Percentiles rank a stretch among this genome's conserved stretches.
Evolutionary conservation across 164 flowering plant species (phyloP).

Genomic region (Annona cherimola): DNA sequence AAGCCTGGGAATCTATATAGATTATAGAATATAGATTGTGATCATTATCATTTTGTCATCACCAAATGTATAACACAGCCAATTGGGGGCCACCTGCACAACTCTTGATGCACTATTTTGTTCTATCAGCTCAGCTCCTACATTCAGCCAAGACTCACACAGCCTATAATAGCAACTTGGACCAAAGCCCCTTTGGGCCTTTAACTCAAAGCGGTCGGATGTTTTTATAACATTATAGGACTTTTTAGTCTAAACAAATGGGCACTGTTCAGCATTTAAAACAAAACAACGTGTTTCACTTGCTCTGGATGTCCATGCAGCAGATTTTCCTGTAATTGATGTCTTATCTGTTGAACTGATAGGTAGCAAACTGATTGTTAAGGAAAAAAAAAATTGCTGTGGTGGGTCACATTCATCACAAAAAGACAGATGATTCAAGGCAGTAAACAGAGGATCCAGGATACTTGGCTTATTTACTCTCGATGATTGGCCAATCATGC

Average conservation of each 20-base stretch:
- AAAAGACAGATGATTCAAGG: background rate
- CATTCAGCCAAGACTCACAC: too few relatives aligned
- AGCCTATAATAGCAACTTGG: too few relatives aligned
- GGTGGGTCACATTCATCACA: background rate
- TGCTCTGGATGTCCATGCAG: background rate
- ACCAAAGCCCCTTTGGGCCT: too few relatives aligned
- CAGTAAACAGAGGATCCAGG: background rate
- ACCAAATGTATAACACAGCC: too few relatives aligned
- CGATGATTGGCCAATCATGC: background rate
- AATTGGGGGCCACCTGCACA: too few relatives aligned
- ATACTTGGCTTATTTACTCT: background rate
- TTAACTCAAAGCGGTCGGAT: too few relatives aligned
- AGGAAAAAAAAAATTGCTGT: background rate
- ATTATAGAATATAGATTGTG: too few relatives aligned
- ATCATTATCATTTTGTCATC: too few relatives aligned
- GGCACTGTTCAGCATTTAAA: background rate
- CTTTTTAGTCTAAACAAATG: background rate
- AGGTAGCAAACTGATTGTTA: background rate
- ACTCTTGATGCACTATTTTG: too few relatives aligned
- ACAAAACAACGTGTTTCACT: background rate
- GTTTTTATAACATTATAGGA: background rate
- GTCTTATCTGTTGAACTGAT: background rate
- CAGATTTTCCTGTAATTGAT: background rate
- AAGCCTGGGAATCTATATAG: too few relatives aligned
- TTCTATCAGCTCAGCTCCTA: too few relatives aligned